These are phyloP conservation scores for Pichia phayaonensis DNA, from an alignment of 805 yeast genomes.

Conservation along the genomic window DNA sequence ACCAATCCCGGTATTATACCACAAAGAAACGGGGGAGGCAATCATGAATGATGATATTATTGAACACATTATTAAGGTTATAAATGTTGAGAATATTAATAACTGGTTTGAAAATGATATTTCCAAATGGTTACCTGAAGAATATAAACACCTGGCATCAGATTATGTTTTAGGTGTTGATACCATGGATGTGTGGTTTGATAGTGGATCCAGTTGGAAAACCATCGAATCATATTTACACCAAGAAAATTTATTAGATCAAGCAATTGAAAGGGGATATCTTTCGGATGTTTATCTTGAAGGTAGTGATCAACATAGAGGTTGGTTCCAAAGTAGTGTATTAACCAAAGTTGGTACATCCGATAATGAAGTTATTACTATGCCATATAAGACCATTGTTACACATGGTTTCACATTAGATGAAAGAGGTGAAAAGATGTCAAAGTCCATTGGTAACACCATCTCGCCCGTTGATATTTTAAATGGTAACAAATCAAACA, in stretches of 20 bases:
- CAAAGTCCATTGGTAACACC: constrained; percentile 84
- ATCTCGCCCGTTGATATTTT: constrained; percentile 64
- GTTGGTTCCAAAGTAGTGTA: constrained; percentile 96
- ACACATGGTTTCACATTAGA: constrained; percentile 95
- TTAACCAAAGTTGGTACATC: constrained; percentile 58
- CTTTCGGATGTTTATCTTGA: constrained; percentile 82
- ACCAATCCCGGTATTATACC: constrained; percentile 83
- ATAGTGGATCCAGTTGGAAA: constrained; percentile 91
- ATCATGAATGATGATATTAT: constrained; percentile 51
- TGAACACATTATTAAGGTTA: constrained; percentile 45
- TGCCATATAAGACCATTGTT: constrained; percentile 66
- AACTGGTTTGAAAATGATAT: constrained; percentile 64
- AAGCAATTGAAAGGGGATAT: constrained; percentile 31
- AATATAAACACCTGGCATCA: constrained; percentile 33
- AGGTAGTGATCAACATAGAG: constrained; percentile 98
- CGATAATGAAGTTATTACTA: constrained; percentile 19
- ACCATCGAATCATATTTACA: constrained; percentile 37
- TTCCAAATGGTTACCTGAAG: constrained; percentile 66
- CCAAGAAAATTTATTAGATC: constrained; percentile 26
- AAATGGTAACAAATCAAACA: constrained; percentile 43
- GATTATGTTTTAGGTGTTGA: constrained; percentile 64
- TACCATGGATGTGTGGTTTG: constrained; percentile 99
- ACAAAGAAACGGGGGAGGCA: constrained; percentile 53
- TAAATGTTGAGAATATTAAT: constrained; percentile 58
- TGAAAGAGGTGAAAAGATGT: constrained; percentile 82